phyloP scores from a whole-genome alignment of 2,329 filamentous ascomycete genomes.

The Daldinia eschscholtzii region DNA sequence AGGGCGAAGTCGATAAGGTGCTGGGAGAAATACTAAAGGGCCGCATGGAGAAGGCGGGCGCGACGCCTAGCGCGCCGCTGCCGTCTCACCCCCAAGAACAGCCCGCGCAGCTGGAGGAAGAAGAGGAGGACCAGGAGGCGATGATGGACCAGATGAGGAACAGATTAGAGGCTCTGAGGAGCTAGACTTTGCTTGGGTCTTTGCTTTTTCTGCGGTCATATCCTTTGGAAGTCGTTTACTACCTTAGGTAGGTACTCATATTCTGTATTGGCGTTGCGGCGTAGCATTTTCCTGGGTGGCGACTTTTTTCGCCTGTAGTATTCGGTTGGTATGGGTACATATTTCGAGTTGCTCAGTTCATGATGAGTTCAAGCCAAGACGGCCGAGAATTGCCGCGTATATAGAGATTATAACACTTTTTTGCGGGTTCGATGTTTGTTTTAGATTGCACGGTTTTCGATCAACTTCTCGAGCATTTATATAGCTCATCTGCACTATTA shows the following conservation, averaged over 20 bases:
- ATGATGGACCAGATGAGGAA: constrained; percentile 96
- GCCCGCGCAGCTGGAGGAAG: constrained; percentile 69
- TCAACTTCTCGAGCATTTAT: constrained; percentile 4
- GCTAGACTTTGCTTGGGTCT: constrained; percentile 59
- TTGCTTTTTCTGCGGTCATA: not conserved
- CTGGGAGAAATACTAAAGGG: constrained; percentile 91
- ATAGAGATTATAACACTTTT: constrained; percentile 25
- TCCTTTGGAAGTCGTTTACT: constrained; percentile 7
- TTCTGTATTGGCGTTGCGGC: constrained; percentile 39
- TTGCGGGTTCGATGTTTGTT: not conserved
- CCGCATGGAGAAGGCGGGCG: constrained; percentile 74
- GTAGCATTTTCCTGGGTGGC: constrained; percentile 31
- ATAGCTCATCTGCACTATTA: not conserved
- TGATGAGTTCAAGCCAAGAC: constrained; percentile 10
- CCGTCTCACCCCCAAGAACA: constrained; percentile 65
- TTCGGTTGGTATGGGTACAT: constrained; percentile 26
- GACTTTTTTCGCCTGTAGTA: constrained; percentile 11
- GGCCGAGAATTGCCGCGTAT: constrained; percentile 17
- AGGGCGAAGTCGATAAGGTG: constrained; percentile 90
- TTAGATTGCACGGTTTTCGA: not conserved
- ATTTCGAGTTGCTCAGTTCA: constrained; percentile 11
- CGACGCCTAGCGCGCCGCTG: constrained; percentile 67
- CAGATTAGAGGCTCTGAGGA: constrained; percentile 89
- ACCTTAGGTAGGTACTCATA: not conserved
- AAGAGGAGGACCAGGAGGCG: constrained; percentile 88